A percentile compares a stretch with the other conserved stretches of the same genome.
These are phyloP conservation scores for Cyberlindnera saturnus DNA, from an alignment of 805 yeast genomes.

Conservation along the genomic window DNA sequence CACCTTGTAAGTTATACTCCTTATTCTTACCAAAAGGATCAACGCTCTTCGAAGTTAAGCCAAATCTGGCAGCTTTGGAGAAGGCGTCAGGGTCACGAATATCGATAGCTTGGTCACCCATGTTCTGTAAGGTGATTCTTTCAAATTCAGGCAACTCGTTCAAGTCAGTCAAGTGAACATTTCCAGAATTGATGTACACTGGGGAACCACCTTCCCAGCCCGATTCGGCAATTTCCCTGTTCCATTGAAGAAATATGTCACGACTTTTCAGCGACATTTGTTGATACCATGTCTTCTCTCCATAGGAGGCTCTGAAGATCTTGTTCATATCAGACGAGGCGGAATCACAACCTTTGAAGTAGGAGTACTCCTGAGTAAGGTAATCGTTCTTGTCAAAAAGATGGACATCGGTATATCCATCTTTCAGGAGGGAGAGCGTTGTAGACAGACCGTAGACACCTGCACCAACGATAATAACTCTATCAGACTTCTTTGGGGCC, in stretches of 20 bases:
- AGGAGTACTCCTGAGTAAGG: constrained; percentile 22
- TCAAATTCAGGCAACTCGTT: constrained; percentile 20
- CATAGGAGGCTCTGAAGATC: constrained; percentile 33
- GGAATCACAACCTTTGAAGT: constrained; percentile 33
- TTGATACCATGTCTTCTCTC: constrained; percentile 30
- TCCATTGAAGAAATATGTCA: constrained; percentile 21
- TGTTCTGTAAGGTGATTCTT: constrained; percentile 13
- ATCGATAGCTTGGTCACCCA: constrained; percentile 16
- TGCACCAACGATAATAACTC: constrained; percentile 43
- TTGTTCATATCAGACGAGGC: constrained; percentile 37
- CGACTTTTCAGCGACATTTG: constrained; percentile 18
- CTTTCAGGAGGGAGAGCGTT: constrained; percentile 35
- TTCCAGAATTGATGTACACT: constrained; percentile 21
- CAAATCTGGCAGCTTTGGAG: constrained; percentile 16
- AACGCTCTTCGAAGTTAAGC: constrained; percentile 13
- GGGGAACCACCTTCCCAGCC: constrained; percentile 22
- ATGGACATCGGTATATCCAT: constrained; percentile 31
- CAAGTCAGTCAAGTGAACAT: constrained; percentile 20
- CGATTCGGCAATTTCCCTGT: constrained; percentile 19
- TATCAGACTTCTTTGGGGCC: constrained; percentile 6
- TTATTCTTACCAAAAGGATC: constrained; percentile 17
- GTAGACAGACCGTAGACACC: constrained; percentile 51
- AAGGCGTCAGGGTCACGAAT: constrained; percentile 18
- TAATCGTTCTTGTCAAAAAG: constrained; percentile 33
- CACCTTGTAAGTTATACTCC: constrained; percentile 18